phyloP scores from a whole-genome alignment of 129 eudicot genomes.

The Daucus carota region DNA sequence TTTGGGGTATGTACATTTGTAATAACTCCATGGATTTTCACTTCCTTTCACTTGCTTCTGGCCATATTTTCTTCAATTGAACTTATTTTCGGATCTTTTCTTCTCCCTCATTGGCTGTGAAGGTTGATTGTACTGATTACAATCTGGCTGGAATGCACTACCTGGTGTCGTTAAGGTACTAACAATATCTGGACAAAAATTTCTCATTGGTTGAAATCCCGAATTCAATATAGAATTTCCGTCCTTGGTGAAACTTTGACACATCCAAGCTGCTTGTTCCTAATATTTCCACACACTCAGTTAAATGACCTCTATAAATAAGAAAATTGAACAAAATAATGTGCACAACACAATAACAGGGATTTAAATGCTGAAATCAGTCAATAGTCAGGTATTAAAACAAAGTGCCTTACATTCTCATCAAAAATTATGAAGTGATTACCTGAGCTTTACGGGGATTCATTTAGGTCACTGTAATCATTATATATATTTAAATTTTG shows the following conservation, averaged over 20 bases:
- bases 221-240: background rate
- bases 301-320: too few relatives aligned
- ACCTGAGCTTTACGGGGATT: too few relatives aligned
- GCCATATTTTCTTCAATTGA: constrained; percentile 83
- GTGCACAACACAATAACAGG: too few relatives aligned
- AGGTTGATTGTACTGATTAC: background rate
- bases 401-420: too few relatives aligned
- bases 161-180: background rate
- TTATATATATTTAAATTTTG: too few relatives aligned
- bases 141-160: background rate
- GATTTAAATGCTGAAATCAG: too few relatives aligned
- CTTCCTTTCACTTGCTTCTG: constrained; percentile 83
- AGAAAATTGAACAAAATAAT: too few relatives aligned
- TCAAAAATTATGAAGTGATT: too few relatives aligned
- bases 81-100: constrained; percentile 49
- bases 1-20: constrained; percentile 72
- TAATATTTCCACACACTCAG: background rate
- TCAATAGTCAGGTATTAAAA: too few relatives aligned
- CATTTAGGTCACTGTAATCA: too few relatives aligned
- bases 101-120: background rate
- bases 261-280: background rate
- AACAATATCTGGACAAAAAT: background rate
- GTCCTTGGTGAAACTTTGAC: background rate
- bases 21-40: constrained; percentile 80
- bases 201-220: background rate